Base-by-base conservation (phyloP, 179 eudicot genomes). In the Spergularia azorica region DNA sequence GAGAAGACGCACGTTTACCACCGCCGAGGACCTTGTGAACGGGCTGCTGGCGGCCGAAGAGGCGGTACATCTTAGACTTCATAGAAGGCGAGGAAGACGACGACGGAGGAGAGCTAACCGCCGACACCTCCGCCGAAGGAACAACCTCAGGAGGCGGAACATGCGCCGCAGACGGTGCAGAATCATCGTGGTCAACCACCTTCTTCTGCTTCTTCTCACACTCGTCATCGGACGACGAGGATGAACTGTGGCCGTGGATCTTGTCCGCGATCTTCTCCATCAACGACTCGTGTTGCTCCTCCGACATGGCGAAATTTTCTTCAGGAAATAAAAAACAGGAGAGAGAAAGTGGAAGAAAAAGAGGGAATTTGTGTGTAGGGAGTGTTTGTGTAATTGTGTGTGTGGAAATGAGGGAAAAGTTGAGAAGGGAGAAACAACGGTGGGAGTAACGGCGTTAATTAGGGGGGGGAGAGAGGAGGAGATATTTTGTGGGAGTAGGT, bases 1-100 rank as follows among this genome's bases (percentile, higher is more conserved):
- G 70, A 71, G 9, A 10, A n/a, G 14, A 79, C 89, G 20, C 76
- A 89, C 96, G 79, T 85, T 84, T 90, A 68, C 97, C 97, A 50
- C 92, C 92, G 13, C 97, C 94, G 2, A 92, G 86, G 72, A 89
- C 92, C 32, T 84, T 70, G 79, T 92, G 94, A 78, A 92, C 79
- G 21, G 94, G 97, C 63, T 85, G 82, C 72, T 88, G 83, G 14
- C 97, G 86, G n/a, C 92, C 94, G 46, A 90, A 92, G 8, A 92
- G 85, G 59, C 84, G 91, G 46, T 73, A 79, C 51, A 74, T 82
- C 76, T 83, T 82, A 3, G 82, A 46, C 21, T 72, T 85, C 77
- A 74, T 9, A 5, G 67, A 36, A 32, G 83, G 48, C 8, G 48
- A 43, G 48, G 51, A 36, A 9, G 62, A 38, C 8, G 85, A 58